Evolutionary conservation across 352 stramenopile genomes (phyloP), one percentile per base, ranked within the genome.

Genomic region (Phytophthora podocarpi): DNA sequence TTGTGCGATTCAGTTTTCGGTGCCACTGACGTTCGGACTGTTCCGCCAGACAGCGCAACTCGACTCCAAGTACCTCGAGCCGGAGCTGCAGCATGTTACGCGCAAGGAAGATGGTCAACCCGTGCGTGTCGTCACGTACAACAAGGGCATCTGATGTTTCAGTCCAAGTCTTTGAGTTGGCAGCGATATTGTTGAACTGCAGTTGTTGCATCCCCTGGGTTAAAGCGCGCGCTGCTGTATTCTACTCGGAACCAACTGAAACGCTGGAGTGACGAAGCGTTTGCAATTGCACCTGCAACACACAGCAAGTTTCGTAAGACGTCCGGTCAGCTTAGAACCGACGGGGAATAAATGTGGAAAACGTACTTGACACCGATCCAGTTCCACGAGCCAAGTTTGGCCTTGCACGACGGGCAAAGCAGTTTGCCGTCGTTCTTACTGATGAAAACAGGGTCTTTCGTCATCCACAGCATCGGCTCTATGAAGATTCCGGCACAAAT

Each of bases 31-130:
- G 40, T 96, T 96, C 47, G 87, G 83, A 16, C 72, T 96, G 23
- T 96, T 96, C 70, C 80, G 83, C 16, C 87, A 93, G 54, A 91
- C 85, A 3, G 85, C 85, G 50, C 81, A 91, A 59, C 61, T 93
- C 8, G 55, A 84, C 27, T 59, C 72, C 20, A 74, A 78, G 30
- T 81, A 87, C 31, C 67, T 96, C 8, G 87, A 96, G 49, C 76
- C 82, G 7, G 72, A 92, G 52, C 63, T 93, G 47, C 64, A 71
- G 5, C 30, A 62, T 16, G 58, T 58, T 28, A 74, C 27, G 31
- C 67, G 69, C 11, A 78, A 78, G 31, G 52, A 66, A 42, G 75
- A 91, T 34, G 76, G 82, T 11, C 49, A 80, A 49, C 67, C 57
- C 12, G 80, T 94, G 45, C 68, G 67, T n/a, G 54, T 87, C 13